These are phyloP conservation scores for Glycyrrhiza uralensis DNA, from an alignment of 306 rosid genomes.

Conservation along the genomic window DNA sequence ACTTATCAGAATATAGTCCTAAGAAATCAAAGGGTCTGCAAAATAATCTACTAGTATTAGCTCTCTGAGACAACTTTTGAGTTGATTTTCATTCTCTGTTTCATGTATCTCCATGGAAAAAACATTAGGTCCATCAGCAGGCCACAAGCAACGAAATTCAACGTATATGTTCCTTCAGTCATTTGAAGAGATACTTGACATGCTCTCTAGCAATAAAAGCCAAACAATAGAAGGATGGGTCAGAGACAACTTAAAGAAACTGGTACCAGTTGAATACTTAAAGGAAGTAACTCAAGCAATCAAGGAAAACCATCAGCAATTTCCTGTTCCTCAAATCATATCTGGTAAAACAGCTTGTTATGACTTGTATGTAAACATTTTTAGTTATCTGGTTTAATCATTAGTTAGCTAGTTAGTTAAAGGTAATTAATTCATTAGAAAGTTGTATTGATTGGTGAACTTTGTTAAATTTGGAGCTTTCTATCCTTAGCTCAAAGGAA, in stretches of 20 bases:
- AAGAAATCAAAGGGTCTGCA: background rate
- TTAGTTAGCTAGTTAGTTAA: background rate
- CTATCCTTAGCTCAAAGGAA: background rate
- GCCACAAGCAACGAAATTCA: conserved; percentile 30
- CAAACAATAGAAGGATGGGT: conserved; percentile 40
- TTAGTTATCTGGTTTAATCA: background rate
- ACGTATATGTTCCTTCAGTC: conserved; percentile 59
- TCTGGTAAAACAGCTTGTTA: conserved; percentile 34
- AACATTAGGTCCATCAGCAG: conserved; percentile 45
- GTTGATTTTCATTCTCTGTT: background rate
- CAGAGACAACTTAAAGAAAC: conserved; percentile 36
- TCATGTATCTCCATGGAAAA: background rate
- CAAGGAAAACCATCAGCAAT: conserved; percentile 26
- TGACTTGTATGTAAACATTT: background rate
- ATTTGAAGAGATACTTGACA: conserved; percentile 41
- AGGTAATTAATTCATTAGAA: background rate
- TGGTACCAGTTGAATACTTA: conserved; percentile 34
- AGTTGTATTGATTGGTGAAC: background rate
- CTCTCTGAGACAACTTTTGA: background rate
- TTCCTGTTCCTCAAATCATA: conserved; percentile 51
- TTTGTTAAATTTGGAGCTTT: background rate
- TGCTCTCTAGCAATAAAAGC: conserved; percentile 41
- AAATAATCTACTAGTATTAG: background rate
- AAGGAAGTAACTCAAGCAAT: conserved; percentile 36
- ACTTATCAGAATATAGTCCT: too few relatives aligned